These are phyloP conservation scores for Metschnikowia kofuensis DNA, from an alignment of 805 yeast species.

Conservation along the genomic window DNA sequence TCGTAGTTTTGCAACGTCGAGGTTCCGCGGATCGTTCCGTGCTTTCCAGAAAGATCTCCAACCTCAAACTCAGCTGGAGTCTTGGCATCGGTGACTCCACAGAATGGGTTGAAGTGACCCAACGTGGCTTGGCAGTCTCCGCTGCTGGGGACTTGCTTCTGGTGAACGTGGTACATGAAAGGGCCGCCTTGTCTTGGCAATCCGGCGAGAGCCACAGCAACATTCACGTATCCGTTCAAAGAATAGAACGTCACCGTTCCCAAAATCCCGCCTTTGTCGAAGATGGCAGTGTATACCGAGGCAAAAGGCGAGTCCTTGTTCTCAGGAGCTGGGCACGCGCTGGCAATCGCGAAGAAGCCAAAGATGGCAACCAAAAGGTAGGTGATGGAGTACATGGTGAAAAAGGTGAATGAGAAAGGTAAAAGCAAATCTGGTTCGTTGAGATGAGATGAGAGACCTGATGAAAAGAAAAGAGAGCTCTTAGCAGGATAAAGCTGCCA, in stretches of 20 bases:
- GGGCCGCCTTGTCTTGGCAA: conserved; percentile 40
- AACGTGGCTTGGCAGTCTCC: conserved; percentile 32
- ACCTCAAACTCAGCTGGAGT: conserved; percentile 26
- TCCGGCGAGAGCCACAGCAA: conserved; percentile 27
- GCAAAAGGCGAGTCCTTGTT: conserved; percentile 1
- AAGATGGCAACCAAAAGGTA: background rate
- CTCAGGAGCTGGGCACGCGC: conserved; percentile 2
- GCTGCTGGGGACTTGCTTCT: conserved; percentile 33
- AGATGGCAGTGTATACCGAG: conserved; percentile 1
- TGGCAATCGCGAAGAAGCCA: background rate
- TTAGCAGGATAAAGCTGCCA: too few relatives aligned
- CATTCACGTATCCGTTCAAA: conserved; percentile 30
- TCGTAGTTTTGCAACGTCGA: conserved; percentile 22
- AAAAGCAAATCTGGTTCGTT: background rate
- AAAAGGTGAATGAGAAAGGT: background rate
- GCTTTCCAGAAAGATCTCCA: conserved; percentile 42
- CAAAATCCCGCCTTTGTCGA: conserved; percentile 9
- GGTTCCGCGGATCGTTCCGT: conserved; percentile 30
- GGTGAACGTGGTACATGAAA: conserved; percentile 40
- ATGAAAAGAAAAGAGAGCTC: background rate
- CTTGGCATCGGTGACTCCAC: conserved; percentile 28
- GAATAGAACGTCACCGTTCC: conserved; percentile 33
- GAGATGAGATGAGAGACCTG: background rate
- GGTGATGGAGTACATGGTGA: background rate
- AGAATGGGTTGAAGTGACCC: conserved; percentile 38